phyloP scores from a whole-genome alignment of 306 rosid genomes.

The Hippophae tibetana region DNA sequence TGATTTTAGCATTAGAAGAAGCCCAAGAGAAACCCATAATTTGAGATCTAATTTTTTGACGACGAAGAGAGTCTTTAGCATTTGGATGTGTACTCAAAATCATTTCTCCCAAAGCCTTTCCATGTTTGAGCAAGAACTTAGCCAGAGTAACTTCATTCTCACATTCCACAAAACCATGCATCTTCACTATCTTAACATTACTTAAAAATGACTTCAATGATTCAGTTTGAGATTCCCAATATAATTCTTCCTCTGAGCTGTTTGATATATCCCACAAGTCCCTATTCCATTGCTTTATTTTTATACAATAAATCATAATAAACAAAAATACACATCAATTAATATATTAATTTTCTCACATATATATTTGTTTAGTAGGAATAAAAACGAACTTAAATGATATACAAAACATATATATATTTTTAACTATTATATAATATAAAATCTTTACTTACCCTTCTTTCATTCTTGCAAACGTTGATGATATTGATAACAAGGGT shows the following conservation, averaged over 20 bases:
- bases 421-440: background rate
- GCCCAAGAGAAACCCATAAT: conserved; percentile 75
- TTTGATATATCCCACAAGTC: conserved; percentile 52
- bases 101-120: conserved; percentile 59
- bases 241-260: conserved; percentile 52
- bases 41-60: conserved; percentile 62
- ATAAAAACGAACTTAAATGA: background rate
- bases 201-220: conserved; percentile 41
- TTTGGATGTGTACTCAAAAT: conserved; percentile 26
- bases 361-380: background rate
- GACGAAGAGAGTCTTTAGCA: conserved; percentile 40
- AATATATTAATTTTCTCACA: background rate
- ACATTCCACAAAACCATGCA: conserved; percentile 55
- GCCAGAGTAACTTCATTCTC: conserved; percentile 66
- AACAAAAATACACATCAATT: background rate
- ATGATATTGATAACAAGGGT: conserved; percentile 45
- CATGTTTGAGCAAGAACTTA: conserved; percentile 68
- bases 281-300: conserved; percentile 57
- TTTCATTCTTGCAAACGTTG: conserved; percentile 35
- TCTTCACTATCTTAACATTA: conserved; percentile 54
- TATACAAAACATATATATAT: background rate
- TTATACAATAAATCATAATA: background rate
- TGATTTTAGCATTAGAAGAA: conserved; percentile 62
- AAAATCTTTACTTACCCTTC: conserved; percentile 38
- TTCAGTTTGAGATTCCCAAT: conserved; percentile 61